These are phyloP conservation scores for Fusarium staphyleae DNA, from an alignment of 2,329 filamentous ascomycete species.

Conservation along the genomic window DNA sequence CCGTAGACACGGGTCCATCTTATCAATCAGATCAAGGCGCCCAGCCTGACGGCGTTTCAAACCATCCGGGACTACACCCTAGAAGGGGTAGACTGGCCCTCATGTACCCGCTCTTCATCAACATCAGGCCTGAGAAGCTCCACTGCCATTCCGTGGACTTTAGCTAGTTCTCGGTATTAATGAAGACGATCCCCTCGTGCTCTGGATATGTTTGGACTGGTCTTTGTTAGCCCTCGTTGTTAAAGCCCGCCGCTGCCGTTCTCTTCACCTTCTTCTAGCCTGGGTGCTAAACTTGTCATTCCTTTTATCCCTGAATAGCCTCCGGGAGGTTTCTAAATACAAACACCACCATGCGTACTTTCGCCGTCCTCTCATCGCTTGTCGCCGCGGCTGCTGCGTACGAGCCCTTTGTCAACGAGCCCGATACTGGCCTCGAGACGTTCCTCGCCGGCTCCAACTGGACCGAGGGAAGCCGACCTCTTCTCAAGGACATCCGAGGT, in stretches of 20 bases:
- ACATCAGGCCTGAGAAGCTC: slow-evolving; percentile 23
- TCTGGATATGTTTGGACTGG: background rate
- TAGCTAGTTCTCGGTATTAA: slow-evolving; percentile 7
- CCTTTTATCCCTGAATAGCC: slow-evolving; percentile 11
- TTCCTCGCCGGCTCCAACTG: slow-evolving; percentile 43
- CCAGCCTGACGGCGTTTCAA: background rate
- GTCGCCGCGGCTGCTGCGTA: slow-evolving; percentile 41
- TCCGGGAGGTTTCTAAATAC: slow-evolving; percentile 14
- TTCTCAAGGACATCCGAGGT: slow-evolving; percentile 51
- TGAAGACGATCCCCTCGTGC: background rate
- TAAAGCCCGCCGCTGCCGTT: background rate
- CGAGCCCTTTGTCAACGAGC: slow-evolving; percentile 46
- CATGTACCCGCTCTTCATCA: slow-evolving; percentile 27
- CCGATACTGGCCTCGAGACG: slow-evolving; percentile 46
- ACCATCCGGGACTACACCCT: background rate
- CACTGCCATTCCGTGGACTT: slow-evolving; percentile 14
- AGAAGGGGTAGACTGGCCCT: slow-evolving; percentile 1
- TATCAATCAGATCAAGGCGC: slow-evolving; percentile 33
- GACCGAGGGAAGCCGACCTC: slow-evolving; percentile 46
- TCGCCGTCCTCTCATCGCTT: slow-evolving; percentile 27
- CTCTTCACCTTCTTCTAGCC: slow-evolving; percentile 1
- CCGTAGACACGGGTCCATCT: slow-evolving; percentile 14
- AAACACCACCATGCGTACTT: slow-evolving; percentile 24
- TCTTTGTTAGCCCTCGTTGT: background rate
- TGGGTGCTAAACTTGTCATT: slow-evolving; percentile 6